Evolutionary conservation across 176 grass and related monocot species (phyloP).

Genomic region (Carex myosuroides): DNA sequence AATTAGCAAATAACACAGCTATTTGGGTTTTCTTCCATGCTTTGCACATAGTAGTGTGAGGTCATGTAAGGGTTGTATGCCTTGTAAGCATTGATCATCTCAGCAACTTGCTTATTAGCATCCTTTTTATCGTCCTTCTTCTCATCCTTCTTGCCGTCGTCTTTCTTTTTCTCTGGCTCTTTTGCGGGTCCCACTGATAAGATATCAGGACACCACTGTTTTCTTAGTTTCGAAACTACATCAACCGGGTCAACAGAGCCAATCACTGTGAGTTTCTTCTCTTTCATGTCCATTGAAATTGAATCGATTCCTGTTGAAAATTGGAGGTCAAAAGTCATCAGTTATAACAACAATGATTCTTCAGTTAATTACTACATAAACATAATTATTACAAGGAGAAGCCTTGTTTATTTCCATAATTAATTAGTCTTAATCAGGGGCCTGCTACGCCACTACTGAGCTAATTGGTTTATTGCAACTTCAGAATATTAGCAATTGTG

Average conservation of each 20-base stretch:
- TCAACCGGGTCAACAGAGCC: constrained; percentile 53
- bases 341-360: not conserved
- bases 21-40: constrained; percentile 70
- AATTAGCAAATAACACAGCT: constrained; percentile 48
- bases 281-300: constrained; percentile 63
- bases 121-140: constrained; percentile 28
- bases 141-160: constrained; percentile 25
- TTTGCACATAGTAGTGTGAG: constrained; percentile 36
- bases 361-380: not conserved
- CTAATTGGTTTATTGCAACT: not conserved
- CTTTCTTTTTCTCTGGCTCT: constrained; percentile 52
- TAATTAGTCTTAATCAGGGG: not conserved
- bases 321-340: not conserved
- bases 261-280: constrained; percentile 51
- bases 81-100: constrained; percentile 13
- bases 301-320: constrained; percentile 43
- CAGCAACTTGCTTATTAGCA: constrained; percentile 15
- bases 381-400: not conserved
- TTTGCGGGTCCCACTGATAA: constrained; percentile 51
- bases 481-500: not conserved
- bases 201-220: constrained; percentile 19
- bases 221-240: constrained; percentile 41
- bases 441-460: not conserved
- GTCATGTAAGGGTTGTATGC: not conserved
- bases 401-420: no score